Base-by-base conservation (phyloP, 2,329 filamentous ascomycete genomes). In the Colletotrichum echinochloae region DNA sequence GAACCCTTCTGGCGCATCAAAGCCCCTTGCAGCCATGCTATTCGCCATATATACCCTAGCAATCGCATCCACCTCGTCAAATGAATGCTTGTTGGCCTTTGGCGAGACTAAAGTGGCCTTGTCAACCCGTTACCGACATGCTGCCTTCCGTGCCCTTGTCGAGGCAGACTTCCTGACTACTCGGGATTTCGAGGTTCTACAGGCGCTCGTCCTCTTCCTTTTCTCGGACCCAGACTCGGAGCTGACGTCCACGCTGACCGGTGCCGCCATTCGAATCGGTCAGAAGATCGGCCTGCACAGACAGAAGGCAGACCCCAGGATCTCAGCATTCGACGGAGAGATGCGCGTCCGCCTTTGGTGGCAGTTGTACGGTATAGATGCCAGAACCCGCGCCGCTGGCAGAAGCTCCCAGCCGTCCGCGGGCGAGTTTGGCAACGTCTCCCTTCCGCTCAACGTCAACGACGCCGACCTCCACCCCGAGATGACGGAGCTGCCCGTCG, bases 371-470 rank as follows among this genome's bases (percentile, higher is more conserved):
- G 74, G 74, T 0, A 56, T 78, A 0, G 75, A 78, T 14, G 49
- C 68, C 3, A 46, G 75, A 28, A 64, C 65, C 0, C 72, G 70
- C 4, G 61, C 70, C n/a, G 73, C 72, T 0, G 74, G 65, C 1
- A 52, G 65, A 1, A 73, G 73, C 30, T 18, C 49, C 0, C 48
- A 33, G 23, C 69, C 23, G 30, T 71, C 74, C 14, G 60, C 35
- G 0, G 41, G 33, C 9, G 67, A 63, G 2, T 66, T 63, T 2
- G 59, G 52, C 23, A 84, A 86, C 49, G 84, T 85, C 0, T 82
- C 84, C 35, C 81, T 87, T 74, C 87, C 88, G 0, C 77, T 87
- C 2, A 90, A 90, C 66, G 78, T 90, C 60, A 86, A 90, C 62
- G 88, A 90, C 71, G 75, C 75, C 6, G 86, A 88, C 48, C 76